phyloP scores from a whole-genome alignment of 2,329 filamentous ascomycete genomes.

The Colletotrichum trifolii region DNA sequence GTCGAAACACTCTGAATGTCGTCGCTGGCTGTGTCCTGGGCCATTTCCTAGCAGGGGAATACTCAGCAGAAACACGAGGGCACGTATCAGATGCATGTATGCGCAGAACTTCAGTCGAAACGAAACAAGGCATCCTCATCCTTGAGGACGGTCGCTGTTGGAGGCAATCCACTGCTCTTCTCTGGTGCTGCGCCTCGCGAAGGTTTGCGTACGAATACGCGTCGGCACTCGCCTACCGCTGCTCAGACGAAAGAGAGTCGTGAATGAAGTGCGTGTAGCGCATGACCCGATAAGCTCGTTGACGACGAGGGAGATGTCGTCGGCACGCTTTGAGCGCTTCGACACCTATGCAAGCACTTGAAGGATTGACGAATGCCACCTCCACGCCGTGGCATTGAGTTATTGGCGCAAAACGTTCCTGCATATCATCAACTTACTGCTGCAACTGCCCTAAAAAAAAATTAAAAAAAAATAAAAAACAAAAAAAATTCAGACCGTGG shows the following conservation, averaged over 20 bases:
- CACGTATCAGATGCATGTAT: conserved; percentile 24
- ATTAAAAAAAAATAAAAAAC: no score
- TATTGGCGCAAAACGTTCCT: background rate
- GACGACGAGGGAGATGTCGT: background rate
- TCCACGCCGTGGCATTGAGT: background rate
- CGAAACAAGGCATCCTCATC: conserved; percentile 19
- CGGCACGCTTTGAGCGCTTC: conserved; percentile 4
- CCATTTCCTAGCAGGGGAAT: conserved; percentile 21
- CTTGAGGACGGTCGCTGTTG: background rate
- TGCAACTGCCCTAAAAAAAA: background rate
- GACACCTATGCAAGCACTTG: conserved; percentile 11
- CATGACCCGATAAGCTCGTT: conserved; percentile 14
- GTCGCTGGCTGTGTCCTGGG: background rate
- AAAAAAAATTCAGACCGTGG: background rate
- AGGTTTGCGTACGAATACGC: conserved; percentile 12
- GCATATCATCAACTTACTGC: background rate
- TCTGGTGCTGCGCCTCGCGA: conserved; percentile 8
- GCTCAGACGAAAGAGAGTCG: background rate
- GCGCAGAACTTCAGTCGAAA: conserved; percentile 29
- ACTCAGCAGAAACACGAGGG: conserved; percentile 7
- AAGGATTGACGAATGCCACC: background rate
- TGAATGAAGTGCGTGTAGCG: background rate
- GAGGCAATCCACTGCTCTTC: background rate
- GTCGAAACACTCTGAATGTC: conserved; percentile 24
- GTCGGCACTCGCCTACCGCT: conserved; percentile 4